Conservation (phyloP, 768 basidiomycete species). For the Inosperma sp. region DNA sequence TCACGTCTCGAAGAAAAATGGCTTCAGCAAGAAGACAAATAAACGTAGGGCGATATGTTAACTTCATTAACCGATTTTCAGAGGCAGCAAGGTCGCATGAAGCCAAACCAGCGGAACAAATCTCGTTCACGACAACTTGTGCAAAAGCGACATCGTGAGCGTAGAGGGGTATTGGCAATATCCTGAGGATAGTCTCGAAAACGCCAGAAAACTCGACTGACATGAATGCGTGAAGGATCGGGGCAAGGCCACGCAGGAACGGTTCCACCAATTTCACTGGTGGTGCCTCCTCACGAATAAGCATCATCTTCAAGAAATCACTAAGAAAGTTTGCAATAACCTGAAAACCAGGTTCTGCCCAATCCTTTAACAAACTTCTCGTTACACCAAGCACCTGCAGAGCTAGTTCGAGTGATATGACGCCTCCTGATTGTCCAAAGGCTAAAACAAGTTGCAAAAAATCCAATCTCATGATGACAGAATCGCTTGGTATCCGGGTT, state of each 20-base stretch:
- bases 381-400: constrained; percentile 51
- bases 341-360: constrained; percentile 30
- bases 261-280: constrained; percentile 45
- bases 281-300: constrained; percentile 44
- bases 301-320: constrained; percentile 45
- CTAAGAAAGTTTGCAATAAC: constrained; percentile 49
- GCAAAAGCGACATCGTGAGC: constrained; percentile 51
- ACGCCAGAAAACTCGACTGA: constrained; percentile 55
- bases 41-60: constrained; percentile 39
- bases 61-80: constrained; percentile 36
- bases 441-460: constrained; percentile 52
- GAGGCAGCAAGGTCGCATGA: constrained; percentile 45
- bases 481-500: constrained; percentile 48
- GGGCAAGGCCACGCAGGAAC: constrained; percentile 52
- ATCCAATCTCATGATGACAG: constrained; percentile 57
- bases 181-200: constrained; percentile 45
- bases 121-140: constrained; percentile 39
- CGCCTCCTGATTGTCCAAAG: constrained; percentile 49
- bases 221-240: constrained; percentile 50
- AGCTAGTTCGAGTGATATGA: constrained; percentile 36
- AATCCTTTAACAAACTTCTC: constrained; percentile 53
- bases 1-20: constrained; percentile 45
- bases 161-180: constrained; percentile 44
- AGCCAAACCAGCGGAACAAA: constrained; percentile 43
- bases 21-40: constrained; percentile 41